Evolutionary conservation across 768 basidiomycete genomes (phyloP).

Genomic region (Sarcomyxa edulis): DNA sequence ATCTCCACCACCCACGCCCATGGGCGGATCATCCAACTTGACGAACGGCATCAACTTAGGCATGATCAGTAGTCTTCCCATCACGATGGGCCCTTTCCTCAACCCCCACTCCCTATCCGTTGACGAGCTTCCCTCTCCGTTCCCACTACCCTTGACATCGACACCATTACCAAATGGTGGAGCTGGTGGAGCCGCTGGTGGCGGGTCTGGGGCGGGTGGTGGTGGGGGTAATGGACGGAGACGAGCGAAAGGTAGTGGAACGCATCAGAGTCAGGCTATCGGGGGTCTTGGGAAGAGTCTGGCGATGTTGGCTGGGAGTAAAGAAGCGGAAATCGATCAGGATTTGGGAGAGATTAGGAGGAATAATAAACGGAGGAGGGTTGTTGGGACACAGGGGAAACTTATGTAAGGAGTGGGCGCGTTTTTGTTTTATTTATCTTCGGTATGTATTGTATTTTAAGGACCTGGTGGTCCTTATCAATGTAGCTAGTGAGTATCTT

Average conservation of each 20-base stretch:
- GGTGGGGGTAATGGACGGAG: constrained; percentile 36
- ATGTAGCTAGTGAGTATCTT: too few relatives aligned
- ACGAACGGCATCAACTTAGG: constrained; percentile 27
- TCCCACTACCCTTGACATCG: constrained; percentile 68
- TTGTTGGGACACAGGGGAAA: constrained; percentile 25
- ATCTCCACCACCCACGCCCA: constrained; percentile 65
- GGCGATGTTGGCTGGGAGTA: constrained; percentile 45
- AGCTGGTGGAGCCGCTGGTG: constrained; percentile 16
- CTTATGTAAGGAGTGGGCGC: too few relatives aligned
- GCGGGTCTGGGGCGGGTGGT: constrained; percentile 26
- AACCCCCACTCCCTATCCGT: constrained; percentile 84
- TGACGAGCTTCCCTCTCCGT: constrained; percentile 83
- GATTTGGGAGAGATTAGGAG: constrained; percentile 77
- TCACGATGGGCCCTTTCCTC: constrained; percentile 63
- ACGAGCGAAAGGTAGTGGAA: constrained; percentile 47
- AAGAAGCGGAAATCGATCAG: constrained; percentile 67
- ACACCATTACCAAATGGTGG: constrained; percentile 34
- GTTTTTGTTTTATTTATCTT: too few relatives aligned
- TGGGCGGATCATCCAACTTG: constrained; percentile 31
- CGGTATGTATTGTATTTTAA: too few relatives aligned
- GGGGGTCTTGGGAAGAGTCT: constrained; percentile 76
- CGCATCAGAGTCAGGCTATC: constrained; percentile 50
- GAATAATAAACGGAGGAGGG: constrained; percentile 60
- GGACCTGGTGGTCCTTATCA: too few relatives aligned
- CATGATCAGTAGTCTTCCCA: constrained; percentile 43